Percentiles rank a stretch among this genome's conserved stretches.
These are phyloP conservation scores for Lyophyllum decastes DNA, from an alignment of 768 basidiomycete genomes.

Conservation along the genomic window DNA sequence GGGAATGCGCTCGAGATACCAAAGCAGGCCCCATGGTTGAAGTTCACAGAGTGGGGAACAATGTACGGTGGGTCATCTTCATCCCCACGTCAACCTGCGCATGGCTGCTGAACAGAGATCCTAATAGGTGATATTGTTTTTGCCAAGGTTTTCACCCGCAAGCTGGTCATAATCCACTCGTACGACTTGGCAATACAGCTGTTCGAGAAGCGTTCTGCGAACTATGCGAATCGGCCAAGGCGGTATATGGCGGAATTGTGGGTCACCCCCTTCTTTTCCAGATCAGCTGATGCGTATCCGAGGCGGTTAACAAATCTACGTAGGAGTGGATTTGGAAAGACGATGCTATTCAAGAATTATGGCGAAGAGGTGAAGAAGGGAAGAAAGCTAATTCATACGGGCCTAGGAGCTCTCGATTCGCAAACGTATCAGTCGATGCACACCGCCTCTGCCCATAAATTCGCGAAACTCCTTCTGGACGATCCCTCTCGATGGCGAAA, in stretches of 20 bases:
- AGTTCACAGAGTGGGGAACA: conserved; percentile 3
- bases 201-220: conserved; percentile 5
- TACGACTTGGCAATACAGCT: conserved; percentile 2
- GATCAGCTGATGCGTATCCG: no score
- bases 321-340: background rate
- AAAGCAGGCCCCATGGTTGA: background rate
- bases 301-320: no score
- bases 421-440: background rate
- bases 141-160: background rate
- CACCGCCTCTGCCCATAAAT: background rate
- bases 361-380: background rate
- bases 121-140: background rate
- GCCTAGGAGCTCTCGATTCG: background rate
- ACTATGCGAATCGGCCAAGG: conserved; percentile 1
- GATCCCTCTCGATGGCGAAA: background rate
- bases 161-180: background rate
- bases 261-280: background rate
- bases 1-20: conserved; percentile 1
- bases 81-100: background rate
- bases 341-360: conserved; percentile 5
- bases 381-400: background rate
- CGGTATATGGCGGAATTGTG: conserved; percentile 4
- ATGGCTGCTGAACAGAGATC: background rate
- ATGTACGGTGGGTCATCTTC: background rate
- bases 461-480: background rate